phyloP scores from a whole-genome alignment of 306 rosid genomes.

The Delonix regia region DNA sequence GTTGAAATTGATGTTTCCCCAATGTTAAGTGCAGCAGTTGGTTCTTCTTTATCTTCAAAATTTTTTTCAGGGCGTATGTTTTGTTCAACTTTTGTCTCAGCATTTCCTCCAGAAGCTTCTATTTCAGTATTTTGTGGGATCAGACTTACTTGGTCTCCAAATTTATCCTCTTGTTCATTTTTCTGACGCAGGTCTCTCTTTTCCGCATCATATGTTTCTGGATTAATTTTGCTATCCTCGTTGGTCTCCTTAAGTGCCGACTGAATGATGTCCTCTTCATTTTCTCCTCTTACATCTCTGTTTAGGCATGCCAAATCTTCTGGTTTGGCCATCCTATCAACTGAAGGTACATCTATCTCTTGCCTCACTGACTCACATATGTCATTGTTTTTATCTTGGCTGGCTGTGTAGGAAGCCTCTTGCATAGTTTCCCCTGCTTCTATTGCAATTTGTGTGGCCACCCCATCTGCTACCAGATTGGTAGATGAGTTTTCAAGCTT shows the following conservation, averaged over 20 bases:
- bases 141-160: not conserved
- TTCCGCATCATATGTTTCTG: constrained; percentile 11
- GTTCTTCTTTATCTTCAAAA: constrained; percentile 13
- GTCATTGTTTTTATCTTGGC: constrained; percentile 23
- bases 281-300: constrained; percentile 9
- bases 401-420: constrained; percentile 8
- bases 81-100: not conserved
- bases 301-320: constrained; percentile 22
- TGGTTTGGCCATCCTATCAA: constrained; percentile 14
- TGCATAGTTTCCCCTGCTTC: constrained; percentile 10
- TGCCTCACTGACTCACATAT: constrained; percentile 1
- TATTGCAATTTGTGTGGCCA: not conserved
- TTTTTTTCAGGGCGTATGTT: constrained; percentile 13
- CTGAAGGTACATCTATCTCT: constrained; percentile 2
- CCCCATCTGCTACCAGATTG: constrained; percentile 5
- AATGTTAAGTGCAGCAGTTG: constrained; percentile 11
- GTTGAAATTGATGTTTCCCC: constrained; percentile 8
- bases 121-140: constrained; percentile 28
- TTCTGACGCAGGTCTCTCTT: constrained; percentile 13
- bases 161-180: constrained; percentile 31
- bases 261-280: constrained; percentile 10
- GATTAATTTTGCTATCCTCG: constrained; percentile 15
- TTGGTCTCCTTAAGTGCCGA: constrained; percentile 1
- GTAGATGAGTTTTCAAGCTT: constrained; percentile 27
- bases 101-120: constrained; percentile 18